Percentiles rank a stretch among this genome's conserved stretches.
phyloP scores from a whole-genome alignment of 441 rosid species.

The Rhodomyrtus psidioides region DNA sequence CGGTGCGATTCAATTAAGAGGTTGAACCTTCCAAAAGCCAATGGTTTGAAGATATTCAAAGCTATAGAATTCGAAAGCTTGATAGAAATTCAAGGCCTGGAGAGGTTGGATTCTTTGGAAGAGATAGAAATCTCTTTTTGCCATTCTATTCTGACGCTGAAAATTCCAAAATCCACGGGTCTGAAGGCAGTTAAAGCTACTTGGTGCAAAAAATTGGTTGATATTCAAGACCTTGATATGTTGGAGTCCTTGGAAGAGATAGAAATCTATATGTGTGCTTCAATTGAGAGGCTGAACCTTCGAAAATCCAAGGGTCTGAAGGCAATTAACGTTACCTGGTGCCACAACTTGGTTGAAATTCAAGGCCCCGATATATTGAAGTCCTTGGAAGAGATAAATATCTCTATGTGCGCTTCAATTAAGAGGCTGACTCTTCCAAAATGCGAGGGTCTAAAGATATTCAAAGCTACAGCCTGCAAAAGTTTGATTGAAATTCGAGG shows the following conservation, averaged over 20 bases:
- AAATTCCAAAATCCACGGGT: neutral
- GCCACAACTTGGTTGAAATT: neutral
- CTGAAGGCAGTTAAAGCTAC: neutral
- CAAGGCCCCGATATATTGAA: too few relatives aligned
- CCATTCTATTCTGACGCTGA: neutral
- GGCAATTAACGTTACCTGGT: accelerated
- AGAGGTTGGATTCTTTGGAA: too few relatives aligned
- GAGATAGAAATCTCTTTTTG: neutral
- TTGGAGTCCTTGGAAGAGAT: too few relatives aligned
- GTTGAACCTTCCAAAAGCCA: too few relatives aligned
- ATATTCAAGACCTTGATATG: neutral
- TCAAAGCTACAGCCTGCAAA: too few relatives aligned
- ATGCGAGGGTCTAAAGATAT: too few relatives aligned
- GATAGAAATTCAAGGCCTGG: neutral
- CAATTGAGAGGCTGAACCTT: neutral
- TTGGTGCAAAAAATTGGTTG: neutral
- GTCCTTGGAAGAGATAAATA: neutral
- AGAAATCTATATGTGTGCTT: too few relatives aligned
- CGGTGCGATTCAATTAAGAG: too few relatives aligned
- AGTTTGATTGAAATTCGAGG: too few relatives aligned
- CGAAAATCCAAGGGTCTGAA: neutral
- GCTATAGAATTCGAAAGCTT: neutral
- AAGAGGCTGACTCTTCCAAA: too few relatives aligned
- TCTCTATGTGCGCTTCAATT: neutral
- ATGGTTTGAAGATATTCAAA: too few relatives aligned